Conservation (phyloP, 345 rosid species). For the Acer saccharum region DNA sequence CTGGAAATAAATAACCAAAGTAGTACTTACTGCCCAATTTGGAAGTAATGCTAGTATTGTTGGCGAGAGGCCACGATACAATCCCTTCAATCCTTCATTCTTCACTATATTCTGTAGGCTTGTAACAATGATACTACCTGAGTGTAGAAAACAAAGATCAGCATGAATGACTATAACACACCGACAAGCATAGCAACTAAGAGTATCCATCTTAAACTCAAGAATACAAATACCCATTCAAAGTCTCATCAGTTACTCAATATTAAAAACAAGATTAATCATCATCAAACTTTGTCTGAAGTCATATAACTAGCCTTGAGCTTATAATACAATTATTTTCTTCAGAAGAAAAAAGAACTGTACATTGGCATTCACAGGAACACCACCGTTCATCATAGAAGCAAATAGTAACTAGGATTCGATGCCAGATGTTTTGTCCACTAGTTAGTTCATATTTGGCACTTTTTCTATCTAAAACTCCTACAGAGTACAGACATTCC, state of each 20-base stretch:
- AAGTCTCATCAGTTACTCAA: neutral
- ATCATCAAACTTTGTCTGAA: neutral
- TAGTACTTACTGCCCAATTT: constrained; percentile 89
- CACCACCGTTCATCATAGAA: neutral
- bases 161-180: neutral
- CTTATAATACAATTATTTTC: neutral
- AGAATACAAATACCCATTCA: neutral
- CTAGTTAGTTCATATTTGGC: neutral
- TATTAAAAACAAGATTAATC: neutral
- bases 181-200: constrained; percentile 20
- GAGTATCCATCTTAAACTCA: constrained; percentile 14
- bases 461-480: neutral
- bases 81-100: constrained; percentile 76
- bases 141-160: constrained; percentile 14
- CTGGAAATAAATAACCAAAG: neutral
- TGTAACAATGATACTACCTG: constrained; percentile 81
- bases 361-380: neutral
- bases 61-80: constrained; percentile 96
- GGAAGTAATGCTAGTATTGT: constrained; percentile 91
- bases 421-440: neutral
- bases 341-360: neutral
- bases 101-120: constrained; percentile 62
- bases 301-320: neutral
- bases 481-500: neutral
- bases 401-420: neutral